Evolutionary conservation across 805 yeast species (phyloP).

Genomic region (Monosporozyma solicola): DNA sequence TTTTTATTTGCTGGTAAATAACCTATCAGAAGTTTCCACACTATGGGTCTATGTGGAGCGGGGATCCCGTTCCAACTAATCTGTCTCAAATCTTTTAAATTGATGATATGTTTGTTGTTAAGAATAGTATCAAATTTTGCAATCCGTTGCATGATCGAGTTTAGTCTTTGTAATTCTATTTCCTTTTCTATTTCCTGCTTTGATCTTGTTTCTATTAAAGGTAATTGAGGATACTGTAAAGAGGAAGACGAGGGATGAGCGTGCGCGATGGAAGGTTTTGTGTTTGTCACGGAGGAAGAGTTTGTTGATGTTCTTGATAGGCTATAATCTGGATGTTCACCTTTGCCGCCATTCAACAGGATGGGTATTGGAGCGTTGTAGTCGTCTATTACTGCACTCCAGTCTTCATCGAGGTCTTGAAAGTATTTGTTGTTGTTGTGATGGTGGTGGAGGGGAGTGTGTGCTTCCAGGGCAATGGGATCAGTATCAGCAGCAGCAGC

Average conservation of each 20-base stretch:
- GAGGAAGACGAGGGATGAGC: conserved; percentile 7
- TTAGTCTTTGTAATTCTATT: conserved; percentile 36
- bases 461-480: background rate
- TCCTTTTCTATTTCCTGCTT: conserved; percentile 25
- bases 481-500: background rate
- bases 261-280: background rate
- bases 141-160: conserved; percentile 53
- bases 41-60: conserved; percentile 60
- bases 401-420: conserved; percentile 78
- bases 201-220: conserved; percentile 14
- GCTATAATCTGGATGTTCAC: conserved; percentile 3
- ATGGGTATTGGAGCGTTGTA: conserved; percentile 28
- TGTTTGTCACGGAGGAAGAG: conserved; percentile 19
- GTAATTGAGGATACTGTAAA: conserved; percentile 24
- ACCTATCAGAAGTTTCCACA: conserved; percentile 87
- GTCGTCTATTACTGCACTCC: conserved; percentile 72
- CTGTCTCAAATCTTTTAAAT: conserved; percentile 60
- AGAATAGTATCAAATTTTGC: conserved; percentile 59
- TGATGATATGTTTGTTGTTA: conserved; percentile 43
- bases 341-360: conserved; percentile 25
- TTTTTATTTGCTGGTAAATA: conserved; percentile 80
- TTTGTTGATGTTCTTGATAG: conserved; percentile 11
- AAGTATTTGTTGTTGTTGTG: conserved; percentile 33
- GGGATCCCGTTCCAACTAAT: conserved; percentile 96
- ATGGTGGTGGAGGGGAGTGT: conserved; percentile 5